Conservation (phyloP, 2,329 filamentous ascomycete species). For the Penicillium decumbens region DNA sequence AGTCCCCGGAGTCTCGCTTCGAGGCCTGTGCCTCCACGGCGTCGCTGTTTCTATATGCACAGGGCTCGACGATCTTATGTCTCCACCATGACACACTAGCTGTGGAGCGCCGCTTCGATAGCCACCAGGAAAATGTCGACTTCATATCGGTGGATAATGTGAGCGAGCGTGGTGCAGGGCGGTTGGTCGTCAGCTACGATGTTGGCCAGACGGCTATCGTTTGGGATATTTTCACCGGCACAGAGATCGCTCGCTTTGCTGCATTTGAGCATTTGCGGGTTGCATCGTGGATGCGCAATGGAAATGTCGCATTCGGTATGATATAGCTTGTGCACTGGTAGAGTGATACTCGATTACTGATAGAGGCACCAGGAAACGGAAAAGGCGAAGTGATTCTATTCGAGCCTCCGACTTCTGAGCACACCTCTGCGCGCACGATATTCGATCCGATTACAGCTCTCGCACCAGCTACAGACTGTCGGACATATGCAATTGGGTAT, state of each 20-base stretch:
- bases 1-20: conserved; percentile 51
- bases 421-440: conserved; percentile 84
- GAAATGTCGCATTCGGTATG: conserved; percentile 93
- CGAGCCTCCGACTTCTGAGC: conserved; percentile 86
- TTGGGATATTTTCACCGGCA: conserved; percentile 90
- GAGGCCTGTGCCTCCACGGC: conserved; percentile 88
- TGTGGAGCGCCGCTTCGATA: conserved; percentile 78
- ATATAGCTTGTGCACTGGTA: background rate
- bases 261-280: conserved; percentile 83
- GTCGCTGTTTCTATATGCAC: conserved; percentile 81
- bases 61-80: conserved; percentile 76
- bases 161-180: conserved; percentile 77
- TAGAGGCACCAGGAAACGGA: conserved; percentile 64
- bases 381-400: conserved; percentile 93
- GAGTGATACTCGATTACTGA: conserved; percentile 11
- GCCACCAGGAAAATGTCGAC: conserved; percentile 76
- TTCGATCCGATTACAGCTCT: conserved; percentile 94
- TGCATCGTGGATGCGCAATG: conserved; percentile 93
- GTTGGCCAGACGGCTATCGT: conserved; percentile 86
- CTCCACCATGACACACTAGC: conserved; percentile 89
- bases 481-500: conserved; percentile 94
- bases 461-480: conserved; percentile 81
- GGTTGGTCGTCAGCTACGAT: conserved; percentile 90
- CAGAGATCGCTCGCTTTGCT: conserved; percentile 85
- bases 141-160: conserved; percentile 86